Percentiles rank a stretch among this genome's conserved stretches.
Conservation (phyloP, 768 basidiomycete species). For the Trametes elegans region DNA sequence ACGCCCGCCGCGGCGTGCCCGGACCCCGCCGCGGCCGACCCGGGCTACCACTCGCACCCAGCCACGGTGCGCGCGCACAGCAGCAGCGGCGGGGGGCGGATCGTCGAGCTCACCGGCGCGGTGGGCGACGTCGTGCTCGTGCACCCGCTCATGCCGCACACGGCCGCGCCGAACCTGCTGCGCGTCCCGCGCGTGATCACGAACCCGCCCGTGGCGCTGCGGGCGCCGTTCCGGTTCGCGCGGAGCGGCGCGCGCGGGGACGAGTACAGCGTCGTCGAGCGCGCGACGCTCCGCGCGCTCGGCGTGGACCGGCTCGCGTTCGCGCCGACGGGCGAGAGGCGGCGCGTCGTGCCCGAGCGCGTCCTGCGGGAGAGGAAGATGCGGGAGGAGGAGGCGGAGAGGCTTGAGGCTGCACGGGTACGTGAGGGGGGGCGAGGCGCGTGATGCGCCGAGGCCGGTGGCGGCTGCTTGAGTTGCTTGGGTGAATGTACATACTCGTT, state of each 20-base stretch:
- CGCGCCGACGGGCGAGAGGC: slow-evolving; percentile 45
- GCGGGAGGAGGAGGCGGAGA: slow-evolving; percentile 46
- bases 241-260: slow-evolving; percentile 40
- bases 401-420: slow-evolving; percentile 30
- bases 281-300: slow-evolving; percentile 54
- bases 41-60: slow-evolving; percentile 45
- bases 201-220: slow-evolving; percentile 59
- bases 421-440: slow-evolving; percentile 1
- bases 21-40: no score
- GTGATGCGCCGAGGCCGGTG: no score
- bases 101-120: slow-evolving; percentile 58
- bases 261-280: slow-evolving; percentile 58
- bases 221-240: slow-evolving; percentile 52
- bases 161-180: slow-evolving; percentile 57
- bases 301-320: slow-evolving; percentile 47
- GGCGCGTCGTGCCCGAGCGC: slow-evolving; percentile 46
- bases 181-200: slow-evolving; percentile 60
- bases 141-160: slow-evolving; percentile 65
- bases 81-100: no score
- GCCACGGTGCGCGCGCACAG: slow-evolving; percentile 41
- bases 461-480: no score
- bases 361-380: slow-evolving; percentile 45
- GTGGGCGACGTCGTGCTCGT: slow-evolving; percentile 63
- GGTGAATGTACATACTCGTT: no score
- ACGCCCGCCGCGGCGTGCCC: no score